phyloP scores from a whole-genome alignment of 768 basidiomycete species.

The Porphyrellus cyaneotinctus region DNA sequence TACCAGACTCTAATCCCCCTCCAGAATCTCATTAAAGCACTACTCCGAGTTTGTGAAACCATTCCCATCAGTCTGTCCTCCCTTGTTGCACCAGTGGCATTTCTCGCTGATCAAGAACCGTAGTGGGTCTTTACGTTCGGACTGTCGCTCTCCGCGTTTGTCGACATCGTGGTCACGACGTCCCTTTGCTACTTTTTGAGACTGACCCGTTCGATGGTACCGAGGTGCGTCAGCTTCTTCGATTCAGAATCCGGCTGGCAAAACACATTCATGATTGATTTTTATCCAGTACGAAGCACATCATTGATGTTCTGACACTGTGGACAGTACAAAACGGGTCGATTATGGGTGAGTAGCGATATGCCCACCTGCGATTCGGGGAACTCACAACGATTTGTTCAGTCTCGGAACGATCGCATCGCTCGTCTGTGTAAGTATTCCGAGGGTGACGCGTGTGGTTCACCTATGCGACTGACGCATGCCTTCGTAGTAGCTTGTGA shows the following conservation, averaged over 20 bases:
- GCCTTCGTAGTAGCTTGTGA: constrained; percentile 15
- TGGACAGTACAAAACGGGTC: constrained; percentile 25
- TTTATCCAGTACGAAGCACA: constrained; percentile 12
- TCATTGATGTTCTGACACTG: constrained; percentile 19
- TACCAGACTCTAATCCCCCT: background rate
- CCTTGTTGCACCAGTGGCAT: background rate
- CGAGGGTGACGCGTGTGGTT: background rate
- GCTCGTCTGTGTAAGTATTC: constrained; percentile 17
- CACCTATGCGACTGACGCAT: background rate
- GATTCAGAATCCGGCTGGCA: no score
- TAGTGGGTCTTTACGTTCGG: constrained; percentile 48
- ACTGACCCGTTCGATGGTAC: constrained; percentile 34
- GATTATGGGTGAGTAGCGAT: constrained; percentile 13
- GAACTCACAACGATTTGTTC: background rate
- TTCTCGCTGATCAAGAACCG: background rate
- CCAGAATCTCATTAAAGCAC: constrained; percentile 11
- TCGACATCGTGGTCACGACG: constrained; percentile 45
- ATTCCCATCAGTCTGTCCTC: constrained; percentile 11
- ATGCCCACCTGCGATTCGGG: no score
- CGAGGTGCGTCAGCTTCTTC: constrained; percentile 27
- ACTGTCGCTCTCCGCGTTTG: constrained; percentile 40
- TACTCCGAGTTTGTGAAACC: constrained; percentile 7
- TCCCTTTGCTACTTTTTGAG: constrained; percentile 41
- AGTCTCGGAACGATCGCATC: constrained; percentile 16
- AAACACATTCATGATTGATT: background rate